Conservation (phyloP, 2,329 filamentous ascomycete species). For the Scedosporium minutisporum region DNA sequence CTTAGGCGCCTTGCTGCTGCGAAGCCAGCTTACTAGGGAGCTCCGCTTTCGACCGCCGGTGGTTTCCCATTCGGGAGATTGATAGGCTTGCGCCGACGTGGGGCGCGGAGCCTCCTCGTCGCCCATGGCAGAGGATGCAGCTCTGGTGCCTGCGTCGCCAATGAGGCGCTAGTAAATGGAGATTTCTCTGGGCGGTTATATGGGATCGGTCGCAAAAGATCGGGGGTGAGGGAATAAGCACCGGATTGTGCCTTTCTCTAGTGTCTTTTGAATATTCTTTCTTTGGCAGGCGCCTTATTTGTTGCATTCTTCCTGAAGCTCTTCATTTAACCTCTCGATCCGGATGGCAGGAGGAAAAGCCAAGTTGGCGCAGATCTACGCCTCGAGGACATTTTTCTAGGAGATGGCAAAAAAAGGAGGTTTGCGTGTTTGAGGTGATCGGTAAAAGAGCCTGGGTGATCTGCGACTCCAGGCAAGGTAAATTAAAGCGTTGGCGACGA, state of each 20-base stretch:
- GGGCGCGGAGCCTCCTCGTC: conserved; percentile 1
- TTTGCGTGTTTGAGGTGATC: neutral
- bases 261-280: neutral
- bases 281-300: neutral
- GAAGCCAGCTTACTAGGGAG: conserved; percentile 5
- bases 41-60: neutral
- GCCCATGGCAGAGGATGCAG: neutral
- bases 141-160: neutral
- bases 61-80: conserved; percentile 1
- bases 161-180: neutral
- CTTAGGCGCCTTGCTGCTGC: neutral
- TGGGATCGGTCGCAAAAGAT: neutral
- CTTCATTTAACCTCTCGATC: neutral
- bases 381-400: neutral
- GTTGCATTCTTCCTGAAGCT: neutral
- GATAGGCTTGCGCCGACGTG: neutral
- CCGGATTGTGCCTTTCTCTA: too few relatives aligned
- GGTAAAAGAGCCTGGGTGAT: neutral
- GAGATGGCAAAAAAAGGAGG: neutral
- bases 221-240: neutral
- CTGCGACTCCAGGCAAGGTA: neutral
- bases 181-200: neutral
- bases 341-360: neutral
- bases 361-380: neutral
- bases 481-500: neutral